Conservation (phyloP, 2,329 filamentous ascomycete genomes). For the Alternaria gaisen region DNA sequence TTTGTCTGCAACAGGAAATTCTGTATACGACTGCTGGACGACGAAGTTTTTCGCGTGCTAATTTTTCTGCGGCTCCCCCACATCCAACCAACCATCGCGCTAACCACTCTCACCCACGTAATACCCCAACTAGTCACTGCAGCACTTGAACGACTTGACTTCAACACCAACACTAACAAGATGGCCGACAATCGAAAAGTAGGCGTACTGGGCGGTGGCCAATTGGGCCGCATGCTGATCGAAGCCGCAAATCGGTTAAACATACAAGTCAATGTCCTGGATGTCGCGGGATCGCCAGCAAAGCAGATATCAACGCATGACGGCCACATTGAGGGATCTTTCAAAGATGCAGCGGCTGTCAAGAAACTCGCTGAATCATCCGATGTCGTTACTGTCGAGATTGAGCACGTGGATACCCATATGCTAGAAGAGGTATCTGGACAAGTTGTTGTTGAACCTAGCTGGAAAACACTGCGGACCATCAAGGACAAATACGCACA, state of each 20-base stretch:
- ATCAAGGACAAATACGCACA: slow-evolving; percentile 96
- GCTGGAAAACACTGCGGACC: slow-evolving; percentile 83
- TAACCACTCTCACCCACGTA: slow-evolving; percentile 26
- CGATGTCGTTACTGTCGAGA: slow-evolving; percentile 90
- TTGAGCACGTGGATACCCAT: slow-evolving; percentile 92
- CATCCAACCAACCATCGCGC: slow-evolving; percentile 30
- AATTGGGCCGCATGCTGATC: slow-evolving; percentile 89
- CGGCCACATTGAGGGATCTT: slow-evolving; percentile 83
- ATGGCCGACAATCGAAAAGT: slow-evolving; percentile 48
- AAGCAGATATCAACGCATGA: slow-evolving; percentile 83
- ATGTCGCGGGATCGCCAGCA: slow-evolving; percentile 78
- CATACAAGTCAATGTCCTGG: slow-evolving; percentile 80
- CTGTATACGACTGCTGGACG: neutral
- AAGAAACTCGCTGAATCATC: slow-evolving; percentile 77
- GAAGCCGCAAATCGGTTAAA: slow-evolving; percentile 85
- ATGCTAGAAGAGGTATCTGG: slow-evolving; percentile 83
- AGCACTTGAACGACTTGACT: slow-evolving; percentile 17
- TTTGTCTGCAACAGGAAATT: slow-evolving; percentile 12
- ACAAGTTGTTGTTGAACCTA: slow-evolving; percentile 74
- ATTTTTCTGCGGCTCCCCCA: slow-evolving; percentile 38
- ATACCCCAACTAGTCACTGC: slow-evolving; percentile 31
- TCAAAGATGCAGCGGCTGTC: slow-evolving; percentile 83
- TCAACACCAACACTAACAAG: slow-evolving; percentile 13
- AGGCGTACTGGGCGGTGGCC: slow-evolving; percentile 55
- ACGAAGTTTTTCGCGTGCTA: slow-evolving; percentile 24